A percentile compares a stretch with the other conserved stretches of the same genome.
Evolutionary conservation across 1,284 basidiomycete species (phyloP).

Genomic region (Veloboletus limbatus): DNA sequence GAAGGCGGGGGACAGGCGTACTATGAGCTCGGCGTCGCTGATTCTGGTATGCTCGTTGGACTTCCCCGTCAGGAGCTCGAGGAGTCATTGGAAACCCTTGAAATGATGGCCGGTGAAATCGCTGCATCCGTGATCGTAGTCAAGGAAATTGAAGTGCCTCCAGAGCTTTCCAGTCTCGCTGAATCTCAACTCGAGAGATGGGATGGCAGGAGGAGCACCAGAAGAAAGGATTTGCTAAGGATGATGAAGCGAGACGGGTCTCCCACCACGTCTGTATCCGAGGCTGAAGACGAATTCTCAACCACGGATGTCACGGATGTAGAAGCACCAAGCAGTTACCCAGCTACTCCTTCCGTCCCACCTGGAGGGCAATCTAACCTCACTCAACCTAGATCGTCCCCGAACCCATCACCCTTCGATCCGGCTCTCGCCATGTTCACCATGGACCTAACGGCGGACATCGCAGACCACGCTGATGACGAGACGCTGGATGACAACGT

Average conservation of each 20-base stretch:
- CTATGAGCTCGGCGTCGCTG: conserved; percentile 88
- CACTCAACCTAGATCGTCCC: not conserved
- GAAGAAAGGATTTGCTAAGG: conserved; percentile 20
- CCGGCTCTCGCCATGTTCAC: conserved; percentile 40
- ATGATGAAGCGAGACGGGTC: conserved; percentile 20
- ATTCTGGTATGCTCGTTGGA: conserved; percentile 84
- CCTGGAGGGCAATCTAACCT: not conserved
- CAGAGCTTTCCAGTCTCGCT: conserved; percentile 42
- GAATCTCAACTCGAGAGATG: conserved; percentile 31
- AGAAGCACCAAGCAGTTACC: conserved; percentile 35
- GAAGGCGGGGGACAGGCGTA: conserved; percentile 90
- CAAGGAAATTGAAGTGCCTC: conserved; percentile 78
- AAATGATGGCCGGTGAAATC: conserved; percentile 90
- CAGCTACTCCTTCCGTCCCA: conserved; percentile 3
- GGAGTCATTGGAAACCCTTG: conserved; percentile 76
- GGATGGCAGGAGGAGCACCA: conserved; percentile 25
- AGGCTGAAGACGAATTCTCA: conserved; percentile 34
- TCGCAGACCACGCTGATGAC: conserved; percentile 19
- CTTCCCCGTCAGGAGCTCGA: conserved; percentile 75
- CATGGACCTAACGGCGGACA: conserved; percentile 47
- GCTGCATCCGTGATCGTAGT: conserved; percentile 87
- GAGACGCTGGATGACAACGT: conserved; percentile 19
- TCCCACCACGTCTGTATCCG: conserved; percentile 39
- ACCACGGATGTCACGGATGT: conserved; percentile 32
- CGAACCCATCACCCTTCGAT: conserved; percentile 11